Conservation (phyloP, 257 asterid species). For the Solanum sejunctum region DNA sequence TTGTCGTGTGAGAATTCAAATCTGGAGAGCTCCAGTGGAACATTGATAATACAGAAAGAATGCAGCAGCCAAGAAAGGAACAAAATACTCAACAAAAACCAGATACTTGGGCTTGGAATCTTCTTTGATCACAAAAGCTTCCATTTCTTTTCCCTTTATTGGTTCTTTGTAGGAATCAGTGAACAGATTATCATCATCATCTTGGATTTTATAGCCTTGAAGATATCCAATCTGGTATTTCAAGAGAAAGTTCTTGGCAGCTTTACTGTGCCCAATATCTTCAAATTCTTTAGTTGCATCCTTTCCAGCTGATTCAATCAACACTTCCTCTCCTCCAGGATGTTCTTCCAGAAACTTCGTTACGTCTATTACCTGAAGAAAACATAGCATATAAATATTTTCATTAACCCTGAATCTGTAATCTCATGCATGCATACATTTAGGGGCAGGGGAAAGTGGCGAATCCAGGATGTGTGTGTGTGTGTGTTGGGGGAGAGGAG, state of each 20-base stretch:
- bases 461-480: not conserved
- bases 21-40: not conserved
- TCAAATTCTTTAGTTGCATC: constrained; percentile 29
- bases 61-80: constrained; percentile 12
- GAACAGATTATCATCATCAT: not conserved
- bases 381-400: not conserved
- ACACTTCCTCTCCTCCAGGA: constrained; percentile 34
- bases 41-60: constrained; percentile 9
- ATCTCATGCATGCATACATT: not conserved
- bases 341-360: constrained; percentile 26
- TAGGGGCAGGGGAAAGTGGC: too few relatives aligned
- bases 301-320: constrained; percentile 26
- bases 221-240: constrained; percentile 18
- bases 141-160: constrained; percentile 14
- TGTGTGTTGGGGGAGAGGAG: too few relatives aligned
- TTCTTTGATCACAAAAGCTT: constrained; percentile 7
- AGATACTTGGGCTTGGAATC: not conserved
- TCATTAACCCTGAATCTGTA: too few relatives aligned
- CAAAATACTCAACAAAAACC: constrained; percentile 8
- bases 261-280: constrained; percentile 27
- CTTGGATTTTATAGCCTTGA: constrained; percentile 6
- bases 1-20: not conserved
- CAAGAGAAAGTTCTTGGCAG: constrained; percentile 11
- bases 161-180: not conserved
- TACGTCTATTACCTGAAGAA: constrained; percentile 15